A percentile compares a stretch with the other conserved stretches of the same genome.
Conservation (phyloP, 306 rosid species). For the Senna tora region DNA sequence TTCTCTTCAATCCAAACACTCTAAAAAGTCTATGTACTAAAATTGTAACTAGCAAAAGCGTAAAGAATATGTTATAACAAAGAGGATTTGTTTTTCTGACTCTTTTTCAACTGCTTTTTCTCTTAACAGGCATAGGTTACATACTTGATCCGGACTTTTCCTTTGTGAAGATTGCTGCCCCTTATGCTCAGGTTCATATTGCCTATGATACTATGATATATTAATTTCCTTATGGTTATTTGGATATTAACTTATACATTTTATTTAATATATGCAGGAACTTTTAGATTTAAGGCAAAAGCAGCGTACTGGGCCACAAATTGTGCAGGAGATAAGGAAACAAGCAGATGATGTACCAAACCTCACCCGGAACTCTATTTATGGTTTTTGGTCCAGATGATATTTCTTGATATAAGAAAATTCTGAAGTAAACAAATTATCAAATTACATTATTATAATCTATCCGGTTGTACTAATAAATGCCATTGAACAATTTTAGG, state of each 20-base stretch:
- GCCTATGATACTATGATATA: slow-evolving; percentile 10
- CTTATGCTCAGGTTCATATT: slow-evolving; percentile 83
- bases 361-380: slow-evolving; percentile 24
- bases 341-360: slow-evolving; percentile 81
- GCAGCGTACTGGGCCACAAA: slow-evolving; percentile 58
- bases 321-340: slow-evolving; percentile 81
- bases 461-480: slow-evolving; percentile 16
- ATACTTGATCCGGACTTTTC: slow-evolving; percentile 80
- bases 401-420: slow-evolving; percentile 3
- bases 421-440: slow-evolving; percentile 2
- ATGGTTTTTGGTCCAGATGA: slow-evolving; percentile 28
- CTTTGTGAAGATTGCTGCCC: slow-evolving; percentile 92
- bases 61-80: background rate
- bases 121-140: slow-evolving; percentile 77
- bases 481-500: slow-evolving; percentile 52
- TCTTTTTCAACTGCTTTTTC: slow-evolving; percentile 1
- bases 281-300: slow-evolving; percentile 81
- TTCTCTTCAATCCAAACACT: too few species aligned
- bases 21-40: background rate
- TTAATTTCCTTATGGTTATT: background rate
- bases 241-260: slow-evolving; percentile 31
- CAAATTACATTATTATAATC: slow-evolving; percentile 9
- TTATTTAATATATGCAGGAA: slow-evolving; percentile 54
- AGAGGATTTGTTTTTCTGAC: background rate
- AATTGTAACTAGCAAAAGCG: background rate